Percentiles rank a stretch among this genome's conserved stretches.
Conservation (phyloP, 805 yeast genomes). For the Candida coquimbonensis region DNA sequence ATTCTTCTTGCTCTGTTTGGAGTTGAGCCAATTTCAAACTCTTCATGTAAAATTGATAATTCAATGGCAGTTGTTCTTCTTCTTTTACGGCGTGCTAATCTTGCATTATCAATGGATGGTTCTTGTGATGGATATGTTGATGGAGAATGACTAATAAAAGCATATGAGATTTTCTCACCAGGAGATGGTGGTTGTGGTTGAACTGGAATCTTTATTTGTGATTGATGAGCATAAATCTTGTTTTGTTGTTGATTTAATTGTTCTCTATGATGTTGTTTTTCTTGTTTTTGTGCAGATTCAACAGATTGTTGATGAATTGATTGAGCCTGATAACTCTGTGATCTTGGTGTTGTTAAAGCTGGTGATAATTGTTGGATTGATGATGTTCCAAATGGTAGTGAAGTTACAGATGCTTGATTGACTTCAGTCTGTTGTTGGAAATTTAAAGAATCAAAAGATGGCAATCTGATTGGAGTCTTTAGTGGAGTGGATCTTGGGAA, state of each 20-base stretch:
- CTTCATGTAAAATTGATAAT: slow-evolving; percentile 70
- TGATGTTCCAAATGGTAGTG: not conserved
- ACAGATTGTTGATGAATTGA: slow-evolving; percentile 1
- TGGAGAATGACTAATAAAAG: slow-evolving; percentile 91
- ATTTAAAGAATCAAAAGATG: slow-evolving; percentile 21
- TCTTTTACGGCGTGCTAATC: slow-evolving; percentile 87
- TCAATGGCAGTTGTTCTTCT: slow-evolving; percentile 92
- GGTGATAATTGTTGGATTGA: slow-evolving; percentile 2
- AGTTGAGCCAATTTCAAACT: slow-evolving; percentile 69
- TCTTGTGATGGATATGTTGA: slow-evolving; percentile 79
- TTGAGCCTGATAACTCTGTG: not conserved
- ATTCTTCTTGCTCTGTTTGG: slow-evolving; percentile 74
- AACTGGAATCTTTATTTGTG: slow-evolving; percentile 1
- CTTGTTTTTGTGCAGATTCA: not conserved
- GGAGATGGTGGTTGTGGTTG: slow-evolving; percentile 13
- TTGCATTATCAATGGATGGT: slow-evolving; percentile 84
- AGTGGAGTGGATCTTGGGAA: not conserved
- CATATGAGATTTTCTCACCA: slow-evolving; percentile 43
- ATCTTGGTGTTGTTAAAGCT: slow-evolving; percentile 7
- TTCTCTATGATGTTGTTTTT: too few species aligned
- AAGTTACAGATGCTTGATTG: too few species aligned
- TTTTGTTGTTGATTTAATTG: too few species aligned
- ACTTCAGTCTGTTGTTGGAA: slow-evolving; percentile 9
- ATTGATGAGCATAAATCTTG: not conserved
- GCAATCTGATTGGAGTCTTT: slow-evolving; percentile 22